phyloP scores from a whole-genome alignment of 2,329 filamentous ascomycete genomes.

The Botryosphaeria dothidea region DNA sequence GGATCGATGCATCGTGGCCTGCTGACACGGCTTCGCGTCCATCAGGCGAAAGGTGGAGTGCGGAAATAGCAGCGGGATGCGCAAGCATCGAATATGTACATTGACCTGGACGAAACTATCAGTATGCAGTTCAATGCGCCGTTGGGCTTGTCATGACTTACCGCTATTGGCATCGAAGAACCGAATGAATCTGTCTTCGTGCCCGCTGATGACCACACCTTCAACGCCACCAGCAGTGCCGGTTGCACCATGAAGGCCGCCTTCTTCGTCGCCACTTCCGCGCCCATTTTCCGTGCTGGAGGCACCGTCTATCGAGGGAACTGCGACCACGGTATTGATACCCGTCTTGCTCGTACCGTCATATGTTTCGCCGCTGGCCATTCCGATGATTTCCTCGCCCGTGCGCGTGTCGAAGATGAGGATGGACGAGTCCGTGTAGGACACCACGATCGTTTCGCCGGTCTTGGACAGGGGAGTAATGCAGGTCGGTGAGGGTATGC shows the following conservation, averaged over 20 bases:
- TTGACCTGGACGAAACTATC: constrained; percentile 67
- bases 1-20: constrained; percentile 90
- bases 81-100: constrained; percentile 99
- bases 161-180: constrained; percentile 99
- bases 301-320: constrained; percentile 73
- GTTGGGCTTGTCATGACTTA: constrained; percentile 53
- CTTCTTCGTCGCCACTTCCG: constrained; percentile 70
- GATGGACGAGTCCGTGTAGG: constrained; percentile 86
- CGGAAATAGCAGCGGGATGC: constrained; percentile 89
- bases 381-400: constrained; percentile 86
- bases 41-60: constrained; percentile 87
- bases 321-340: constrained; percentile 89
- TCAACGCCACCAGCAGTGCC: constrained; percentile 74
- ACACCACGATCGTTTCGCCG: constrained; percentile 89
- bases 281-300: constrained; percentile 60
- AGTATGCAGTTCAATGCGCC: background rate
- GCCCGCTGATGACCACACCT: constrained; percentile 91
- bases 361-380: constrained; percentile 94
- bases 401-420: constrained; percentile 90
- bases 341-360: constrained; percentile 80
- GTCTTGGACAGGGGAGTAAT: constrained; percentile 84
- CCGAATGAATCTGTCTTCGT: constrained; percentile 92
- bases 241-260: constrained; percentile 76
- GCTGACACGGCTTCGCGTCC: constrained; percentile 93
- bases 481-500: constrained; percentile 78